Percentiles rank a stretch among this genome's conserved stretches.
Conservation (phyloP, 805 yeast species). For the Barnettozyma wickerhamii region DNA sequence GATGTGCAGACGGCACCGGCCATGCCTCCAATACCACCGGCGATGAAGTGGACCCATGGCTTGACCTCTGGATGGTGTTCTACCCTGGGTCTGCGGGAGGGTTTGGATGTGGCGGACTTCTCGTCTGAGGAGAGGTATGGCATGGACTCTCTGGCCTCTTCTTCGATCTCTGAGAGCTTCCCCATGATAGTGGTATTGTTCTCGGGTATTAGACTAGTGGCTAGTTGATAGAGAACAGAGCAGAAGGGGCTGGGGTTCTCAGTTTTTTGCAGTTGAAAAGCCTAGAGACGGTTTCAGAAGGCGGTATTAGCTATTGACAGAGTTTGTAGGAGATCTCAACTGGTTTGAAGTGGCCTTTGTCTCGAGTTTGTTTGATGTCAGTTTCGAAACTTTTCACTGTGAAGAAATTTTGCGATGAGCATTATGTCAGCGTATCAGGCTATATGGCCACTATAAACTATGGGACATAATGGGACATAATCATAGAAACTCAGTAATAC, state of each 20-base stretch:
- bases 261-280: too few relatives aligned
- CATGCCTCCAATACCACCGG: conserved; percentile 96
- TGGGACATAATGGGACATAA: too few relatives aligned
- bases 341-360: too few relatives aligned
- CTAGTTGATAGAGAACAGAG: too few relatives aligned
- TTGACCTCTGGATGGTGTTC: conserved; percentile 28
- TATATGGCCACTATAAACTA: too few relatives aligned
- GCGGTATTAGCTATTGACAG: too few relatives aligned
- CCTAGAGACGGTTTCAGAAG: too few relatives aligned
- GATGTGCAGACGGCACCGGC: conserved; percentile 93
- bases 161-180: conserved; percentile 33
- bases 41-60: conserved; percentile 78
- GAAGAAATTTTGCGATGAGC: background rate
- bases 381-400: background rate
- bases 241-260: too few relatives aligned
- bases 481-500: too few relatives aligned
- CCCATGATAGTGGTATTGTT: too few relatives aligned
- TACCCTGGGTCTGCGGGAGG: conserved; percentile 19
- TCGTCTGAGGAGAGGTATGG: conserved; percentile 72
- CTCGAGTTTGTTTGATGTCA: background rate
- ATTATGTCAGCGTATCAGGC: background rate
- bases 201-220: too few relatives aligned
- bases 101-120: conserved; percentile 51
- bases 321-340: too few relatives aligned
- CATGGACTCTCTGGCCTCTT: conserved; percentile 54